Conservation (phyloP, 1,284 basidiomycete species). For the Tausonia pullulans region DNA sequence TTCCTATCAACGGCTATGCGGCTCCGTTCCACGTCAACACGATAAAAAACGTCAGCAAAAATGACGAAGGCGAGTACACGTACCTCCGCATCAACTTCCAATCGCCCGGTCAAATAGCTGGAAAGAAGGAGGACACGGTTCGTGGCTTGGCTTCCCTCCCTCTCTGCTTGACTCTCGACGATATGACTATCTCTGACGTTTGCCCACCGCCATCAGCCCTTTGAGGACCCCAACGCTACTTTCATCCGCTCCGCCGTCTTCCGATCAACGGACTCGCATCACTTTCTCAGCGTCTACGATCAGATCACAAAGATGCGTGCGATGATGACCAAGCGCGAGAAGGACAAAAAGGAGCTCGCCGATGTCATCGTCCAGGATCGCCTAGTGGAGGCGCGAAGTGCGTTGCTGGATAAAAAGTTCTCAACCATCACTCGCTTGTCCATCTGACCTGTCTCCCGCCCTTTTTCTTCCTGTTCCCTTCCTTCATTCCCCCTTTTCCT, state of each 20-base stretch:
- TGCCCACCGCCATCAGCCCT: constrained; percentile 49
- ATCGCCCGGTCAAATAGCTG: constrained; percentile 91
- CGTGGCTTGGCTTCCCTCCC: constrained; percentile 14
- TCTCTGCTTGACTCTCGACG: background rate
- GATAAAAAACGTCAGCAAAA: constrained; percentile 96
- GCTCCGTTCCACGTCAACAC: constrained; percentile 98
- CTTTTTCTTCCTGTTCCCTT: background rate
- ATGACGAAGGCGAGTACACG: constrained; percentile 89
- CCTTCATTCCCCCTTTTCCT: background rate
- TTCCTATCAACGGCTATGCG: constrained; percentile 90
- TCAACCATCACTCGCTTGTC: too few relatives aligned
- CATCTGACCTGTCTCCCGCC: background rate
- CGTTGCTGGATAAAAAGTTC: background rate
- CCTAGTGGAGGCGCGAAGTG: constrained; percentile 70
- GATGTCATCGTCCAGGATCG: constrained; percentile 94
- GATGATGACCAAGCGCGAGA: constrained; percentile 90
- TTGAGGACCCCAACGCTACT: constrained; percentile 92
- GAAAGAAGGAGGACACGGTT: constrained; percentile 97
- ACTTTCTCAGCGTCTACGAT: constrained; percentile 79
- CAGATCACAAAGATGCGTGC: constrained; percentile 94
- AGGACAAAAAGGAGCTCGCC: constrained; percentile 95
- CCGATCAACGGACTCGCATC: constrained; percentile 76
- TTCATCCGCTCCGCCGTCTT: constrained; percentile 94
- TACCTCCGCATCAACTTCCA: constrained; percentile 97
- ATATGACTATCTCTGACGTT: background rate